phyloP scores from a whole-genome alignment of 805 yeast genomes.

The Lachancea sp. region DNA sequence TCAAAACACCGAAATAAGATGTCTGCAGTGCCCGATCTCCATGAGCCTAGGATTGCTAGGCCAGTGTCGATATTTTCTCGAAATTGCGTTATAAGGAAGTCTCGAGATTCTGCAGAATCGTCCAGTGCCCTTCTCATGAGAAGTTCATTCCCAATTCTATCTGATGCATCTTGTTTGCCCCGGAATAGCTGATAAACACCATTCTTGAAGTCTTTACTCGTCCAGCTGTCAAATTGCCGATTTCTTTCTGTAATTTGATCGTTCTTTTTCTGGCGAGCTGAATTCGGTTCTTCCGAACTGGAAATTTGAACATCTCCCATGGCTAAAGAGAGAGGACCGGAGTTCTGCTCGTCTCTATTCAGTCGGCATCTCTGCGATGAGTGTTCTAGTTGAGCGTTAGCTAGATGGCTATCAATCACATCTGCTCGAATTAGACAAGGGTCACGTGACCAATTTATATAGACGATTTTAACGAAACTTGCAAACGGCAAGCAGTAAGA shows the following conservation, averaged over 20 bases:
- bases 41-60: not conserved
- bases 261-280: not conserved
- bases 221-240: slow-evolving; percentile 7
- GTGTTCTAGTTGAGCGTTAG: no score
- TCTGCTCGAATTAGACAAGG: no score
- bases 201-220: slow-evolving; percentile 14
- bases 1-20: slow-evolving; percentile 21
- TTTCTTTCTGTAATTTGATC: slow-evolving; percentile 4
- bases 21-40: slow-evolving; percentile 17
- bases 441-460: no score
- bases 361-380: no score
- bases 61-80: not conserved
- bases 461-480: no score
- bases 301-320: no score
- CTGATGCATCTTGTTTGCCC: not conserved
- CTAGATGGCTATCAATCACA: no score
- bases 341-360: no score
- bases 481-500: no score
- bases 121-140: not conserved
- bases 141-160: not conserved
- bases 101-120: slow-evolving; percentile 13
- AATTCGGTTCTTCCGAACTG: no score
- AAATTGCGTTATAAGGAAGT: not conserved
- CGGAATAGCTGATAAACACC: slow-evolving; percentile 18
- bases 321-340: no score